Base-by-base conservation (phyloP, 139 green algal species). In the Desmodesmus armatus region DNA sequence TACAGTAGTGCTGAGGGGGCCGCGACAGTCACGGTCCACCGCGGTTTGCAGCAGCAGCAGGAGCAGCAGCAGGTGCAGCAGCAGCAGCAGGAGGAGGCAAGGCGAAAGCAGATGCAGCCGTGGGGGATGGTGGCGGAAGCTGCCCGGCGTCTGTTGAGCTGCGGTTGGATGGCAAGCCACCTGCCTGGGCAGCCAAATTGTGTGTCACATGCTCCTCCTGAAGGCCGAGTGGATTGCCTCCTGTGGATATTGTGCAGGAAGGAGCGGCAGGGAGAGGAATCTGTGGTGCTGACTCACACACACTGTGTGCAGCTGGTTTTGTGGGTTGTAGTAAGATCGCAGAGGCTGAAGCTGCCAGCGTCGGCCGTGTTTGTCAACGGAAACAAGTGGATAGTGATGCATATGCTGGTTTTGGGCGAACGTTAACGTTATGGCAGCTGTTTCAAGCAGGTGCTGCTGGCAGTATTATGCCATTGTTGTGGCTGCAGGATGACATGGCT, bases 131-230 rank as follows among this genome's bases (percentile, higher is more conserved):
- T 27, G 75, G 29, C 15, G 76, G 83, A 40, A n/a, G 29, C 27
- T 75, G 66, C 58, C 79, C 72, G 29, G n/a, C n/a, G n/a, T 25
- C 85, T 55, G 70, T 88, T 19, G 70, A 40, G 37, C 17, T 84
- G 44, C 66, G 86, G 55, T 82, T 85, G 65, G 88, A 90, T 74
- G 90, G 90, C 0, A 86, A 84, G 66, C 86, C 88, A 31, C 90
- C 90, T 17, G 71, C 40, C 0, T 91, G 86, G 88, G 86, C 86
- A 9, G 60, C 78, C 27, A 80, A 80, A 66, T 80, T 93, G 55
- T 92, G 88, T 67, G 86, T 93, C 11, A 92, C 87, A 15, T 92
- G 87, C 51, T 92, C 87, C 0, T 89, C 87, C 4, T 91, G 63
- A 88, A 37, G 25, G 27, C 27, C 25, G 7, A 13, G 35, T 25